Percentiles rank a stretch among this genome's conserved stretches.
Conservation (phyloP, 1,284 basidiomycete species). For the Fereydounia khargensis region DNA sequence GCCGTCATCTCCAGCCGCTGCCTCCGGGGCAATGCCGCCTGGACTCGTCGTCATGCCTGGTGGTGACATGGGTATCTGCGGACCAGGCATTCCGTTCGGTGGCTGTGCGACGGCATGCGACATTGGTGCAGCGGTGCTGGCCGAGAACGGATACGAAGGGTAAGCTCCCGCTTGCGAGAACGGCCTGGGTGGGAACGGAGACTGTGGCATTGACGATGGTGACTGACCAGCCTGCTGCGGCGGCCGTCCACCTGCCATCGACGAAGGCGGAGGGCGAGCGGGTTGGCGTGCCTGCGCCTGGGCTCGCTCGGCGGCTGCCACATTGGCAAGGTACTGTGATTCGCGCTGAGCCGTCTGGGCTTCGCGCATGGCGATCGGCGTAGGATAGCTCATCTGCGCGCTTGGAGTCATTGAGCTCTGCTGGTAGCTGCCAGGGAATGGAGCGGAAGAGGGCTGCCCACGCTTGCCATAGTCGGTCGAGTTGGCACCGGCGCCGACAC, state of each 20-base stretch:
- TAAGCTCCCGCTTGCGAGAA: constrained; percentile 22
- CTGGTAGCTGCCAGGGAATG: constrained; percentile 44
- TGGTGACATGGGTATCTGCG: too few relatives aligned
- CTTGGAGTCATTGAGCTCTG: constrained; percentile 28
- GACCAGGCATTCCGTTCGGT: too few relatives aligned
- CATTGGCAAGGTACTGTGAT: constrained; percentile 38
- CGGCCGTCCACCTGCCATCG: constrained; percentile 5
- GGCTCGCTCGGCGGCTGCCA: constrained; percentile 35
- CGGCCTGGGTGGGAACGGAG: constrained; percentile 1
- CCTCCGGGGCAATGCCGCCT: too few relatives aligned
- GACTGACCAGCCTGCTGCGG: too few relatives aligned
- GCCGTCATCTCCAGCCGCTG: constrained; percentile 8
- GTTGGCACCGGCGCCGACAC: constrained; percentile 8
- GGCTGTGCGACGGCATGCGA: constrained; percentile 2
- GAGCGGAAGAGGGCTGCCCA: constrained; percentile 50
- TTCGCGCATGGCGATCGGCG: constrained; percentile 51
- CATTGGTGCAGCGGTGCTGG: constrained; percentile 7
- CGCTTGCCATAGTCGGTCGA: constrained; percentile 30
- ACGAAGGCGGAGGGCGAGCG: constrained; percentile 10
- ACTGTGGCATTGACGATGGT: constrained; percentile 4
- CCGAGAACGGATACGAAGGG: constrained; percentile 24
- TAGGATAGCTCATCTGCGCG: constrained; percentile 40
- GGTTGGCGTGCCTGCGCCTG: constrained; percentile 26
- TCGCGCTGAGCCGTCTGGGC: constrained; percentile 47
- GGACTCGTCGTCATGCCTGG: too few relatives aligned